Evolutionary conservation across 1,284 basidiomycete genomes (phyloP), one percentile per base, ranked within the genome.

Genomic region (Malassezia obtusa): DNA sequence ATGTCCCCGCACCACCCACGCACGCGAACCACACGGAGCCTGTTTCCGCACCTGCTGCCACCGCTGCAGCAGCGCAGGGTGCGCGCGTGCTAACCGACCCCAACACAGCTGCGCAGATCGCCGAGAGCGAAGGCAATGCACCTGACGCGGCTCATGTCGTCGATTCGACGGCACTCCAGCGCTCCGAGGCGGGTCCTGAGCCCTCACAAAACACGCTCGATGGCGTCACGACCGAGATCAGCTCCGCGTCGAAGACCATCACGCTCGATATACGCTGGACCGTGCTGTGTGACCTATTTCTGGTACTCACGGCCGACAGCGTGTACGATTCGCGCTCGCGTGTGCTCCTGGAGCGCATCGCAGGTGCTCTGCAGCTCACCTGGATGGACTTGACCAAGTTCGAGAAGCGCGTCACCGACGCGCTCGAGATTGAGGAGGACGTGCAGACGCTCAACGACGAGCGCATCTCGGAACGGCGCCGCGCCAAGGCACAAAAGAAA

Each of bases 371-470:
- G 33, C 63, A 62, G 1, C 64, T 73, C 24, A 63, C 62, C 12
- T 73, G 66, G 71, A 70, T 73, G 66, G 71, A 73, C 44, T 64
- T 73, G 31, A 70, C 68, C n/a, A 68, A 71, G 25, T 73, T 73
- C 49, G 71, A 73, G 41, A 73, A 70, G 59, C 60, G 71, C 12
- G 58, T 73, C 35, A 72, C 71, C 8, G 69, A 73, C 30, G 63
- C 69, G 4, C 57, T 73, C 25, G 69, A 68, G 56, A 71, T 73
- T 37, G 67, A 72, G 37, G 71, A 73, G 50, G 65, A 70, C 19
- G 64, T 71, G 15, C 59, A 63, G 33, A 60, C 46, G 35, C 61
- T 73, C 12, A 59, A 60, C 40, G 66, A 70, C 31, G 50, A 63
- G 38, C 47, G 50, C 9, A 60, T 65, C 24, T 52, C 70, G 12